Evolutionary conservation across 2,329 filamentous ascomycete species (phyloP), one percentile per base, ranked within the genome.

Genomic region (Sclerotiophoma versabilis): DNA sequence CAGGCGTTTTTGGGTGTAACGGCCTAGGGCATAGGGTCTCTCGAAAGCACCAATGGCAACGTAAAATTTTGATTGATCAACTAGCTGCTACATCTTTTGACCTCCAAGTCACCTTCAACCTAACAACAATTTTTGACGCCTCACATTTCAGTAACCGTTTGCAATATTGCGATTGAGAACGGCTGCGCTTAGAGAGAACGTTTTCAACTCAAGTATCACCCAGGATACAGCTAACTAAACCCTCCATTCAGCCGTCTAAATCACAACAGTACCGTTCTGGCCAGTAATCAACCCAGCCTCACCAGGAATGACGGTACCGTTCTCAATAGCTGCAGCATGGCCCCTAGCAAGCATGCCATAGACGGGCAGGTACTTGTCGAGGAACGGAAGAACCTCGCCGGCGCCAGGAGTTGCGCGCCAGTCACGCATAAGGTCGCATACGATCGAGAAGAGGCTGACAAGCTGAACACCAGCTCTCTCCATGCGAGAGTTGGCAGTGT

Each of bases 361-460:
- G 23, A 81, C 83, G 2, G 88, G 87, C 68, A 84, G 78, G 66
- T 87, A 89, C 74, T 78, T 77, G 69, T 89, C 86, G 44, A 91
- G 75, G 73, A 81, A 88, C 11, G 87, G 86, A 54, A 89, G 75
- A 4, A 91, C 70, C 75, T 87, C 79, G 26, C 71, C 64, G 22
- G 81, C 66, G 43, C 78, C 79, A 8, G 81, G 81, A 8, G 76
- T 81, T 58, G 78, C 77, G 38, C 87, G 79, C 87, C 87, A 90
- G 70, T 90, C 87, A 27, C 87, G 80, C 87, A 90, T 90, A 48
- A 91, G 75, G 62, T 90, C 87, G 65, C 83, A 83, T 14, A 87
- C 77, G 55, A 91, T 87, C 22, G 80, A 80, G 63, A 90, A 90
- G 54, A 87, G 70, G 14, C 81, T 81, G 23, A 87, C 80, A 23